phyloP scores from a whole-genome alignment of 2,329 filamentous ascomycete genomes.

The Hypoxylon sp. region DNA sequence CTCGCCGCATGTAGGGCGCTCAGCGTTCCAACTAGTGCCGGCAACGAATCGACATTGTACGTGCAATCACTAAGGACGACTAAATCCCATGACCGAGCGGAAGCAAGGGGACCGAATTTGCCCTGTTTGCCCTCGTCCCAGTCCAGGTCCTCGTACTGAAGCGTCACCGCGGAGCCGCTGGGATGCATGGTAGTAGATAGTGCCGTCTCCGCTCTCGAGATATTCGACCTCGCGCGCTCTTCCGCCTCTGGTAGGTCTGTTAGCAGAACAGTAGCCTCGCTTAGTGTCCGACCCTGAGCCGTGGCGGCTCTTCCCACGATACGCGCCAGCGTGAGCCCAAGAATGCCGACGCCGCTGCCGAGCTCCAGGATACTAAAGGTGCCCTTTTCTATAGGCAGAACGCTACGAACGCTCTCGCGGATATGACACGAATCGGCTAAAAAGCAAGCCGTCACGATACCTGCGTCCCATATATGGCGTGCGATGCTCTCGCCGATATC shows the following conservation, averaged over 20 bases:
- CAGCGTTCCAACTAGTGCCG: slow-evolving; percentile 68
- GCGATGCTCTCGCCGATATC: slow-evolving; percentile 73
- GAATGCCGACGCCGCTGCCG: slow-evolving; percentile 70
- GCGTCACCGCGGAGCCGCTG: slow-evolving; percentile 13
- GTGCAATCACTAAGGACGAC: slow-evolving; percentile 73
- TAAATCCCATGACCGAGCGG: slow-evolving; percentile 65
- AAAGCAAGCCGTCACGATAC: slow-evolving; percentile 61
- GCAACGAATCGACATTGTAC: slow-evolving; percentile 71
- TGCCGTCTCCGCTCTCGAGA: slow-evolving; percentile 50
- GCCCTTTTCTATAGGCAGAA: slow-evolving; percentile 43
- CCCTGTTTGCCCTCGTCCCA: slow-evolving; percentile 68
- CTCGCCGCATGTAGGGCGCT: slow-evolving; percentile 63
- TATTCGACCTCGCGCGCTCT: slow-evolving; percentile 64
- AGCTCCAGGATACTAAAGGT: slow-evolving; percentile 67
- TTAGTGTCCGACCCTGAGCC: slow-evolving; percentile 34
- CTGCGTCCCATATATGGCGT: slow-evolving; percentile 72
- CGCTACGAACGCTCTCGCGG: slow-evolving; percentile 24
- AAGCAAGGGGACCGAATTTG: slow-evolving; percentile 59
- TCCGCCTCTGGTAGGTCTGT: slow-evolving; percentile 71
- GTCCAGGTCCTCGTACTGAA: slow-evolving; percentile 70
- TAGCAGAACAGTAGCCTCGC: slow-evolving; percentile 60
- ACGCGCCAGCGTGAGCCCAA: slow-evolving; percentile 66
- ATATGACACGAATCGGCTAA: slow-evolving; percentile 51
- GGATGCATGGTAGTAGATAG: neutral
- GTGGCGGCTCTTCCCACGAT: slow-evolving; percentile 50